Base-by-base conservation (phyloP, 805 yeast species). In the Candida pseudoglaebosa region DNA sequence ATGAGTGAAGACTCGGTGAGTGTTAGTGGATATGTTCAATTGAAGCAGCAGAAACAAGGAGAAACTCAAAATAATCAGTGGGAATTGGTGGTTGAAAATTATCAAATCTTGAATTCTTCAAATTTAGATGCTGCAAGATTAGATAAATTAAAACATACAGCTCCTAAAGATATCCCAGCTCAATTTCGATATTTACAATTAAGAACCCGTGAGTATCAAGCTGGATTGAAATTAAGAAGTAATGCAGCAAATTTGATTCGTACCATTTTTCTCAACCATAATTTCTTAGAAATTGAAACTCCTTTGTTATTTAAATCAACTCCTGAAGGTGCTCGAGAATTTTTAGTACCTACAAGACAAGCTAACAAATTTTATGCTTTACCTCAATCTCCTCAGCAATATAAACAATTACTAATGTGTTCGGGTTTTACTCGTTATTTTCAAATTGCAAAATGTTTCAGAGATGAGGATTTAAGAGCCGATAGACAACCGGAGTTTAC, bases 401-500 rank as follows among this genome's bases (percentile, higher is more conserved):
- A 91, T 56, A 93, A 93, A 56, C 99, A 93, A 61, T 67, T 93
- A 29, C 66, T 93, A 24, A 93, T 93, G 89, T 95, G 97, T 1
- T 82, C 95, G 29, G 99, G 99, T 1, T 78, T 93, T 28, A 73
- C 83, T 37, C 72, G 78, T 35, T 93, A 93, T 60, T 93, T 78
- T 60, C 99, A 93, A 62, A 68, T 93, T 28, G 98, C 99, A 3
- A 81, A 78, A 53, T 93, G 99, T 58, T 93, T 93, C 58, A 73
- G 99, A 47, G 99, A 93, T 58, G 99, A 93, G 59, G 98, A 93
- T 62, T 71, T 93, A 41, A 73, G 99, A 42, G 81, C 87, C 1
- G 99, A 93, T 59, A 76, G 99, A 60, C 99, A 93, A 61, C 98
- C 98, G 0, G 99, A 93, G 57, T 93, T 93, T 58, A 93, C 99